Conservation (phyloP, 192 early-diverging fungal species). For the Spizellomyces sp. region DNA sequence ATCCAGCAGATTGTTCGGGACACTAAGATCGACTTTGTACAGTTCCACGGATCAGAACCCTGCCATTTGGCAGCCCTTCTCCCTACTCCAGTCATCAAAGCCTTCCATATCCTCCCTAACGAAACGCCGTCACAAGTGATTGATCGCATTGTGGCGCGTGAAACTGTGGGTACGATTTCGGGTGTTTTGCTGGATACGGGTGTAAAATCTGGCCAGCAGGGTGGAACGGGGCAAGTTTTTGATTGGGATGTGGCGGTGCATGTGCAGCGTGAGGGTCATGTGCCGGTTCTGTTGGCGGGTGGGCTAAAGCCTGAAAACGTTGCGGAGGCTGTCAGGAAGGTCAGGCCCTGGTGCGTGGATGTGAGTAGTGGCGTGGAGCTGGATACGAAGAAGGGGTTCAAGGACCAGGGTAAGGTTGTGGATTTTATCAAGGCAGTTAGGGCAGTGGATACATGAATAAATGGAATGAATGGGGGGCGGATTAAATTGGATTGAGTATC, state of each 20-base stretch:
- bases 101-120: slow-evolving; percentile 73
- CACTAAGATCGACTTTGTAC: slow-evolving; percentile 85
- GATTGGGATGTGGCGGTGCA: slow-evolving; percentile 80
- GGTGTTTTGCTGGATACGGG: slow-evolving; percentile 53
- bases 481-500: no score
- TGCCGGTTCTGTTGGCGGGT: slow-evolving; percentile 88
- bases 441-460: background rate
- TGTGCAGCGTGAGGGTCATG: slow-evolving; percentile 44
- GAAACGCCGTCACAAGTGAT: slow-evolving; percentile 47
- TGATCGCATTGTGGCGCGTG: background rate
- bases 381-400: slow-evolving; percentile 4
- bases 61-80: slow-evolving; percentile 66
- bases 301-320: slow-evolving; percentile 88
- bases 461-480: no score
- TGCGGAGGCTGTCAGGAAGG: slow-evolving; percentile 63
- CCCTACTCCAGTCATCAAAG: slow-evolving; percentile 86
- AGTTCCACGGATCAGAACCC: slow-evolving; percentile 88
- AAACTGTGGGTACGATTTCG: slow-evolving; percentile 20
- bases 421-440: background rate
- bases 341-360: slow-evolving; percentile 85
- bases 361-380: slow-evolving; percentile 92
- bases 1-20: slow-evolving; percentile 66
- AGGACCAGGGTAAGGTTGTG: background rate
- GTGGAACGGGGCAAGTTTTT: slow-evolving; percentile 83
- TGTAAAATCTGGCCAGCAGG: slow-evolving; percentile 54